Base-by-base conservation (phyloP, 169 alveolate species). In the Amoebophrya sp. region DNA sequence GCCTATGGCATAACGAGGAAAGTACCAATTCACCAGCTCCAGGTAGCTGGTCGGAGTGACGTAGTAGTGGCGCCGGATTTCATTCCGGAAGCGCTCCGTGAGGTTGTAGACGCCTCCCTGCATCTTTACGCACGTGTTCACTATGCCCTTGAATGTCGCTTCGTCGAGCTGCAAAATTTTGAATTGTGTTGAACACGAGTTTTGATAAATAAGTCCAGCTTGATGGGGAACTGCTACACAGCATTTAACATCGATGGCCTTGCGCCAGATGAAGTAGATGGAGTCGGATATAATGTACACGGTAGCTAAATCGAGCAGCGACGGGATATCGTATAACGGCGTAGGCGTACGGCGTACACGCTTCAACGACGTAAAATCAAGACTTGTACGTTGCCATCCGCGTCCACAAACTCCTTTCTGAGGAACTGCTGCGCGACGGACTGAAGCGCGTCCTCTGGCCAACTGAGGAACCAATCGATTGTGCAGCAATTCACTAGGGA, bases 1-100 rank as follows among this genome's bases (percentile, higher is more conserved):
- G n/a, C n/a, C n/a, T n/a, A n/a, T n/a, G n/a, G n/a, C n/a, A n/a
- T n/a, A n/a, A n/a, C n/a, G n/a, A n/a, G n/a, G n/a, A n/a, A n/a
- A n/a, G 23, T 58, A 58, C 78, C 78, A 95, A 90, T 96, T 97
- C 89, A 98, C 95, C 92, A 97, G 97, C 89, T 98, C 96, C 58
- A 97, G 96, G 95, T 96, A 98, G 29, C 98, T 96, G 89, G 98
- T 97, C 18, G 99, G 99, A 1, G 99, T 98, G 89, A 97, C 99
- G 93, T 98, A 96, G 48, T 97, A 98, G 92, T 96, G 95, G 92
- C 97, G 94, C 92, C 97, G 92, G 50, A 95, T 91, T 92, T 98
- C 98, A 78, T 95, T 93, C 41, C 93, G 93, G 93, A 95, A 98
- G 89, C 95, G 94, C 91, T 92, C 94, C 0, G 98, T 93, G 34